These are phyloP conservation scores for Podila epigama DNA, from an alignment of 192 early-diverging fungal genomes.

Conservation along the genomic window DNA sequence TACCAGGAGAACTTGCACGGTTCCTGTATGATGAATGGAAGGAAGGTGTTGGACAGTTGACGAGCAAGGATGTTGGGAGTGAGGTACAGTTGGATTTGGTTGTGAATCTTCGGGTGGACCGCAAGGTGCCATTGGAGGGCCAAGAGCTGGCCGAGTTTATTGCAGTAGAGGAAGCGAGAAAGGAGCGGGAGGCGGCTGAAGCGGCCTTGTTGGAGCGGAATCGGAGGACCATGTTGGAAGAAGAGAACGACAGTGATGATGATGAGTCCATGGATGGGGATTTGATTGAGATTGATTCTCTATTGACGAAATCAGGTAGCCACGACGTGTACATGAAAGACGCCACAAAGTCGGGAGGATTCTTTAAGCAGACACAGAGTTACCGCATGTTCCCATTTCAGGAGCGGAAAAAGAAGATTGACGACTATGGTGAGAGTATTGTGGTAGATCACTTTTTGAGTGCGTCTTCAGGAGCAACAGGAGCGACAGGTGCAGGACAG, in stretches of 20 bases:
- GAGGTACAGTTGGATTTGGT: constrained; percentile 35
- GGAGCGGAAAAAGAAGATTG: constrained; percentile 83
- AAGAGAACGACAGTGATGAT: constrained; percentile 70
- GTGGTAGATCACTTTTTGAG: constrained; percentile 64
- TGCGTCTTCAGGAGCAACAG: constrained; percentile 13
- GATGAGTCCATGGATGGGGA: constrained; percentile 62
- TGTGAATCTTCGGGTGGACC: constrained; percentile 49
- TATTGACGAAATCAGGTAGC: constrained; percentile 35
- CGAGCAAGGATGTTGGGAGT: constrained; percentile 27
- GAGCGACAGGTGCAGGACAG: constrained; percentile 13
- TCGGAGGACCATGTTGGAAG: constrained; percentile 77
- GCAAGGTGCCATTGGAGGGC: constrained; percentile 85
- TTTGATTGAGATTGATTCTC: constrained; percentile 21
- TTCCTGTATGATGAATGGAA: constrained; percentile 74
- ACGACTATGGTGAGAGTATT: constrained; percentile 93
- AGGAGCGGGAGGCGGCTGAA: constrained; percentile 79
- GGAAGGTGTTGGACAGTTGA: constrained; percentile 27
- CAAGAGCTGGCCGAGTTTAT: constrained; percentile 79
- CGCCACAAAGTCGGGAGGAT: constrained; percentile 69
- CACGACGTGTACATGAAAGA: constrained; percentile 89
- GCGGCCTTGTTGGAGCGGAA: constrained; percentile 68
- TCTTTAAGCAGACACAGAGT: constrained; percentile 83
- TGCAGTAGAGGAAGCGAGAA: constrained; percentile 64
- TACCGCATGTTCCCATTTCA: constrained; percentile 88
- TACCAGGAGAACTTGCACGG: constrained; percentile 72